These are phyloP conservation scores for Arxiozyma telluris DNA, from an alignment of 1,139 yeast genomes.

Conservation along the genomic window DNA sequence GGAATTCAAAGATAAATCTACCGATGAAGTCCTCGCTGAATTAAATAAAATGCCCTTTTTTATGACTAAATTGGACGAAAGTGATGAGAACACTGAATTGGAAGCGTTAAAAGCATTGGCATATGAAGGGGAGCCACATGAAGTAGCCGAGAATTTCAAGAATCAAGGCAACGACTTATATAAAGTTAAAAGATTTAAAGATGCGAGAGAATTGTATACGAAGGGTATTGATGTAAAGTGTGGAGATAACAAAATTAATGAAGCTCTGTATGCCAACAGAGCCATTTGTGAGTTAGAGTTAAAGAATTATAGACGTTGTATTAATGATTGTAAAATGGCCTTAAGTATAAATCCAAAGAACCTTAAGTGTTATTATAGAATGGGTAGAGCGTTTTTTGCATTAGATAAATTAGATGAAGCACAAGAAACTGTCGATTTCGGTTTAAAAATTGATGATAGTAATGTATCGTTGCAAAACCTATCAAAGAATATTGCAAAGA, in stretches of 20 bases:
- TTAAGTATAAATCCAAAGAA: conserved; percentile 57
- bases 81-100: conserved; percentile 61
- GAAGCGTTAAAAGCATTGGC: conserved; percentile 90
- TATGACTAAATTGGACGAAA: conserved; percentile 79
- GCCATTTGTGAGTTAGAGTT: conserved; percentile 88
- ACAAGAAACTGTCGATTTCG: conserved; percentile 54
- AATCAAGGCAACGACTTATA: conserved; percentile 88
- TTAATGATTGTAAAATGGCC: conserved; percentile 77
- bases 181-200: conserved; percentile 57
- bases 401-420: conserved; percentile 70
- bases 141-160: conserved; percentile 80
- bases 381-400: conserved; percentile 70
- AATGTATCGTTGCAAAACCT: conserved; percentile 46
- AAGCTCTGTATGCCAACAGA: conserved; percentile 64
- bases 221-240: conserved; percentile 71
- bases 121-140: conserved; percentile 93
- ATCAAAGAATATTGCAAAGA: conserved; percentile 35
- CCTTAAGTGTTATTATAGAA: conserved; percentile 76
- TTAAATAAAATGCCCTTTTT: conserved; percentile 83
- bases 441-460: conserved; percentile 49
- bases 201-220: conserved; percentile 71
- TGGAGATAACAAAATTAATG: conserved; percentile 41
- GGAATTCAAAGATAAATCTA: conserved; percentile 53
- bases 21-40: conserved; percentile 72
- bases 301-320: conserved; percentile 75